Percentiles rank a stretch among this genome's conserved stretches.
Conservation (phyloP, 257 asterid species). For the Vinca minor region DNA sequence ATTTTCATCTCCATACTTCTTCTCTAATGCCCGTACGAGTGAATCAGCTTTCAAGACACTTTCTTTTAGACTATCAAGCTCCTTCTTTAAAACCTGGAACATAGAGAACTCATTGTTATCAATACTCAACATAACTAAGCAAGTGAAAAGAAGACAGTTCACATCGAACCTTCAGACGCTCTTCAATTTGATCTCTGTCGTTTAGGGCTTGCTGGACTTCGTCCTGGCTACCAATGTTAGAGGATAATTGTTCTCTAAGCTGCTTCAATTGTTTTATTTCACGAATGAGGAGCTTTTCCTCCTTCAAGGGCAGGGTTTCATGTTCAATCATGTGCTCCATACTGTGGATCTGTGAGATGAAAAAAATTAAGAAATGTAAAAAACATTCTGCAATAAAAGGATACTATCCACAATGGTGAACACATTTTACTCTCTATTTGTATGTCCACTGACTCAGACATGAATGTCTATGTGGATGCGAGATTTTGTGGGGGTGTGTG, state of each 20-base stretch:
- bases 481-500: too few relatives aligned
- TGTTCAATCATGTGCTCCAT: constrained; percentile 77
- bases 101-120: constrained; percentile 3
- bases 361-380: not conserved
- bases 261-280: constrained; percentile 90
- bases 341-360: constrained; percentile 48
- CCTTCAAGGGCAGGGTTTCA: constrained; percentile 74
- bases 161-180: constrained; percentile 56
- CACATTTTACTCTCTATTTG: not conserved
- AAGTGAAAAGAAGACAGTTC: not conserved
- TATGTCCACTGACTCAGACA: not conserved
- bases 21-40: constrained; percentile 46
- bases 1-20: constrained; percentile 54
- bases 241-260: constrained; percentile 74
- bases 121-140: not conserved
- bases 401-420: not conserved
- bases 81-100: constrained; percentile 62
- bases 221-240: constrained; percentile 70
- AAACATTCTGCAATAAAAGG: not conserved
- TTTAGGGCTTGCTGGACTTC: constrained; percentile 86
- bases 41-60: constrained; percentile 55
- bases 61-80: constrained; percentile 60
- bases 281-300: constrained; percentile 75
- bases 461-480: not conserved
- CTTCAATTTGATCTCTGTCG: constrained; percentile 65